Conservation (phyloP, 2,329 filamentous ascomycete genomes). For the Fusarium circinatum region DNA sequence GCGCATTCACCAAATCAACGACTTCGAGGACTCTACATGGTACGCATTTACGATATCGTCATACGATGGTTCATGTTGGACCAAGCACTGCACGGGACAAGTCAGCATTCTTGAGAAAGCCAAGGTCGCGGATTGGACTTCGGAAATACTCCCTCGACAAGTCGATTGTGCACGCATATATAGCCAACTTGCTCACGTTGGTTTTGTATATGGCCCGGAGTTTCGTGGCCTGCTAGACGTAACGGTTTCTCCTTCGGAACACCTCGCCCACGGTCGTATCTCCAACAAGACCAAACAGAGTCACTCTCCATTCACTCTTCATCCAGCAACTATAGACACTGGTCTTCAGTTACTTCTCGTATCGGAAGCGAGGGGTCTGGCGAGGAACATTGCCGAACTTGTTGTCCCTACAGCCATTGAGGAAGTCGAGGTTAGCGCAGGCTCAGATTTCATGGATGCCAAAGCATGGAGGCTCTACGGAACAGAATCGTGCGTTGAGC, state of each 20-base stretch:
- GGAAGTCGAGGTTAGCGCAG: background rate
- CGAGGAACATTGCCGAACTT: background rate
- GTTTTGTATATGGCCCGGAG: constrained; percentile 2
- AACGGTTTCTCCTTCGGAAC: background rate
- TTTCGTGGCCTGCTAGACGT: background rate
- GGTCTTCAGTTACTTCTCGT: constrained; percentile 7
- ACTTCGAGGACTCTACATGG: constrained; percentile 15
- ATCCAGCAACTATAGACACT: constrained; percentile 14
- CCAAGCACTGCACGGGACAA: constrained; percentile 19
- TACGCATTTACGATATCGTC: constrained; percentile 19
- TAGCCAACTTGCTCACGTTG: background rate
- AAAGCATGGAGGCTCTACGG: constrained; percentile 9
- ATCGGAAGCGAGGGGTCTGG: background rate
- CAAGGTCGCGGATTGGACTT: background rate
- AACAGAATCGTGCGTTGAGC: background rate
- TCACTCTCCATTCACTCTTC: constrained; percentile 1
- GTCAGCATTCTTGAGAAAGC: background rate
- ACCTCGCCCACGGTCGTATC: background rate
- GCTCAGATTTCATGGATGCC: background rate
- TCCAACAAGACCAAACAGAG: background rate
- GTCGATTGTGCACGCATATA: background rate
- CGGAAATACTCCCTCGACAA: background rate
- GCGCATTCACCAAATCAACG: constrained; percentile 5
- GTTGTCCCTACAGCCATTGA: constrained; percentile 9
- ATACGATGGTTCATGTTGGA: constrained; percentile 11